These are phyloP conservation scores for Malassezia nana DNA, from an alignment of 1,284 basidiomycete species.

Conservation along the genomic window DNA sequence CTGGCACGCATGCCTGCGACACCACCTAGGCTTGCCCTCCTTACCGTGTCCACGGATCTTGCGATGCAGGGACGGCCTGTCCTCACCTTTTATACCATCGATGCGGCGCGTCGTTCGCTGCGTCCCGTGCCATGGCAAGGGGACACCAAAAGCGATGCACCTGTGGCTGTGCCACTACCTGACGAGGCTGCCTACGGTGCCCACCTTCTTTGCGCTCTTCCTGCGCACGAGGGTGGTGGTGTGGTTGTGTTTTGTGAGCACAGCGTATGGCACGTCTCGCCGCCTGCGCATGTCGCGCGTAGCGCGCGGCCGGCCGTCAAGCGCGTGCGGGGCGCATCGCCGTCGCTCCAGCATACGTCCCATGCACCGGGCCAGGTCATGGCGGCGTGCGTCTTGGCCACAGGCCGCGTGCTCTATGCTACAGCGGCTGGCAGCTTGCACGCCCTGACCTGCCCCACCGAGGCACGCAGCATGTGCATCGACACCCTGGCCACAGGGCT, in stretches of 20 bases:
- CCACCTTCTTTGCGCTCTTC: slow-evolving; percentile 28
- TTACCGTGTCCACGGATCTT: slow-evolving; percentile 33
- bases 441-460: background rate
- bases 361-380: background rate
- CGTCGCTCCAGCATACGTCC: background rate
- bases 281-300: slow-evolving; percentile 13
- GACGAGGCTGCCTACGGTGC: slow-evolving; percentile 33
- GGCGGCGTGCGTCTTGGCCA: background rate
- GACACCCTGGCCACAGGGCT: background rate
- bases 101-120: slow-evolving; percentile 24
- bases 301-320: background rate
- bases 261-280: slow-evolving; percentile 33
- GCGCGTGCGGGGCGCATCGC: background rate
- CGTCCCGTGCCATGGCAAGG: slow-evolving; percentile 26
- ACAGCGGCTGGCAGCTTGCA: background rate
- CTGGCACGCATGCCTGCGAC: slow-evolving; percentile 17
- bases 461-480: background rate
- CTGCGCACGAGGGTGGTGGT: slow-evolving; percentile 32
- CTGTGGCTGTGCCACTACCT: slow-evolving; percentile 28
- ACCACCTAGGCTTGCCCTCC: slow-evolving; percentile 25
- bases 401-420: background rate
- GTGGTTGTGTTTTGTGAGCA: slow-evolving; percentile 39
- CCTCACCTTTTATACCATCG: slow-evolving; percentile 38
- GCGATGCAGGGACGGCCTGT: slow-evolving; percentile 33
- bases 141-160: slow-evolving; percentile 16